phyloP scores from a whole-genome alignment of 257 asterid genomes.

The Gentiana dahurica region DNA sequence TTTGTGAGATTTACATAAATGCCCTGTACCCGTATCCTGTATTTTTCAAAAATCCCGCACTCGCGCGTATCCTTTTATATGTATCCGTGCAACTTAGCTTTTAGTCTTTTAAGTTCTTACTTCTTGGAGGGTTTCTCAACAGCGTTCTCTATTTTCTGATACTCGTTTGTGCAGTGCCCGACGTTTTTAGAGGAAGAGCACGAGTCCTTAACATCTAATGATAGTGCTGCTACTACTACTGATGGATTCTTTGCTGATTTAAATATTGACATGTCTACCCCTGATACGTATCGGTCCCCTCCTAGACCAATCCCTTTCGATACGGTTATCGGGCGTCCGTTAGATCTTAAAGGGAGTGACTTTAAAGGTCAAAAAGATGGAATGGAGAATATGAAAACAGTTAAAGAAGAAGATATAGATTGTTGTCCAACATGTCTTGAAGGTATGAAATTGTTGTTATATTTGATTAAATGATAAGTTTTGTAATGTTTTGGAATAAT shows the following conservation, averaged over 20 bases:
- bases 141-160: no score
- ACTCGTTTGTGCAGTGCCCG: constrained; percentile 42
- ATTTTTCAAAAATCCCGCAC: no score
- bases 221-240: constrained; percentile 34
- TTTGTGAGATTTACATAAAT: no score
- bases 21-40: no score
- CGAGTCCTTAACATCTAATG: constrained; percentile 53
- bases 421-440: constrained; percentile 82
- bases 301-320: constrained; percentile 68
- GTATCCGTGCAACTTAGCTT: no score
- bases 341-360: constrained; percentile 27
- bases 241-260: constrained; percentile 42
- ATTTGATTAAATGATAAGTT: neutral
- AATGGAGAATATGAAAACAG: constrained; percentile 28
- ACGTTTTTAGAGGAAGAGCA: constrained; percentile 59
- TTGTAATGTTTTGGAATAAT: neutral
- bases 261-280: constrained; percentile 51
- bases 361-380: constrained; percentile 22
- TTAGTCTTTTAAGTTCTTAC: no score
- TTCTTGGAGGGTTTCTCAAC: no score
- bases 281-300: constrained; percentile 54
- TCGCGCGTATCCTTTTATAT: no score
- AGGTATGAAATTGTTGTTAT: constrained; percentile 30
- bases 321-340: constrained; percentile 38
- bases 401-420: constrained; percentile 52